phyloP scores from a whole-genome alignment of 108 stramenopile genomes.

The Parietichytrium sp. region DNA sequence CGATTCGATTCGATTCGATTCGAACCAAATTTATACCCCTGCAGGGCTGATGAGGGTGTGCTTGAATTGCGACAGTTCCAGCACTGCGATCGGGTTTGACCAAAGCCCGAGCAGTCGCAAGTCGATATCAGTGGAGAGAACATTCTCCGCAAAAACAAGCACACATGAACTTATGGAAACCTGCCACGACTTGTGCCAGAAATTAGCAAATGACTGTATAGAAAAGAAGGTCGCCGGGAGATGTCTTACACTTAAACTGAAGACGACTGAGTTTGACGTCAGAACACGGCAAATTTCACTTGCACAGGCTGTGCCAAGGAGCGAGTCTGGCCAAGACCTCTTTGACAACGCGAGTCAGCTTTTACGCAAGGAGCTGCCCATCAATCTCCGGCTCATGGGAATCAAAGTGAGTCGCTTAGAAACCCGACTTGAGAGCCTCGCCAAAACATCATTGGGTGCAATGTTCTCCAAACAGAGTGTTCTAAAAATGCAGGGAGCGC shows the following conservation, averaged over 20 bases:
- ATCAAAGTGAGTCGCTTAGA: no score
- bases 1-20: not conserved
- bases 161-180: slow-evolving; percentile 31
- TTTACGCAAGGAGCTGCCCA: slow-evolving; percentile 13
- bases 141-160: not conserved
- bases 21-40: no score
- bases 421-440: no score
- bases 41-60: no score
- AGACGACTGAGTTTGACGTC: not conserved
- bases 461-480: no score
- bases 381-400: slow-evolving; percentile 36
- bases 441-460: no score
- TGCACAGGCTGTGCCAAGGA: not conserved
- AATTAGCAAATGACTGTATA: not conserved
- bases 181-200: not conserved
- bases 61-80: no score
- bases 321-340: not conserved
- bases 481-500: no score
- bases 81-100: no score
- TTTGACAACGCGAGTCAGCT: slow-evolving; percentile 2
- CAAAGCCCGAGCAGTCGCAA: not conserved
- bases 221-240: not conserved
- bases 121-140: not conserved
- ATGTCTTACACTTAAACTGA: slow-evolving; percentile 40
- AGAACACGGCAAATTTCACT: not conserved